Conservation (phyloP, 2,329 filamentous ascomycete species). For the Teratosphaeria zuluensis region DNA sequence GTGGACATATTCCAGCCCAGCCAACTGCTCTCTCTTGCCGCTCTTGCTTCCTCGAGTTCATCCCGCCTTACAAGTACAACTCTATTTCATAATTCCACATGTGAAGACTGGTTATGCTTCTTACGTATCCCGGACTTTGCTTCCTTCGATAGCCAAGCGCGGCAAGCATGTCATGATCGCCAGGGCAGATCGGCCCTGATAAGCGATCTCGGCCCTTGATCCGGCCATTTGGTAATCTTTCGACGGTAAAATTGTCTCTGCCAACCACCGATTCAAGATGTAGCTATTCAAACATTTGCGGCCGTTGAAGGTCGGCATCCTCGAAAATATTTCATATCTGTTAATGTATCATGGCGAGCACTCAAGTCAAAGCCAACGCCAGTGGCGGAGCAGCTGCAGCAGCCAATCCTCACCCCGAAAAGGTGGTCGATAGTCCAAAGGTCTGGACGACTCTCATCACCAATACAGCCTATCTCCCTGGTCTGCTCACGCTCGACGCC, state of each 20-base stretch:
- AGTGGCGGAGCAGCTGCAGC: not conserved
- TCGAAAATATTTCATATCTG: not conserved
- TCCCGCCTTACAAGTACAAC: not conserved
- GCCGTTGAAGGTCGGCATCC: not conserved
- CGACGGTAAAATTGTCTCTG: not conserved
- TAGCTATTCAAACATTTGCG: not conserved
- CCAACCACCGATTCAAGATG: not conserved
- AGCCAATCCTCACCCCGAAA: slow-evolving; percentile 14
- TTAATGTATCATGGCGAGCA: not conserved
- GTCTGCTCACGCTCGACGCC: slow-evolving; percentile 71
- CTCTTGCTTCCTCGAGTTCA: not conserved
- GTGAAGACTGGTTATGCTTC: not conserved
- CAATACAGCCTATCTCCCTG: slow-evolving; percentile 70
- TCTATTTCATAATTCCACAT: slow-evolving; percentile 7
- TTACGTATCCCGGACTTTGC: not conserved
- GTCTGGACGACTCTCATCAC: slow-evolving; percentile 87
- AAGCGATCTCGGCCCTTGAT: not conserved
- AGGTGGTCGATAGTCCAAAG: slow-evolving; percentile 32
- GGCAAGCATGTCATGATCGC: not conserved
- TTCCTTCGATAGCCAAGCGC: not conserved
- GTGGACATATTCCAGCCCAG: slow-evolving; percentile 2
- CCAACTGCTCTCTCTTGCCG: not conserved
- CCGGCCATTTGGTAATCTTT: not conserved
- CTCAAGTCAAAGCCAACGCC: not conserved
- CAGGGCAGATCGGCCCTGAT: not conserved